phyloP scores from a whole-genome alignment of 1,139 yeast genomes.

The Kodamaea derodonti region DNA sequence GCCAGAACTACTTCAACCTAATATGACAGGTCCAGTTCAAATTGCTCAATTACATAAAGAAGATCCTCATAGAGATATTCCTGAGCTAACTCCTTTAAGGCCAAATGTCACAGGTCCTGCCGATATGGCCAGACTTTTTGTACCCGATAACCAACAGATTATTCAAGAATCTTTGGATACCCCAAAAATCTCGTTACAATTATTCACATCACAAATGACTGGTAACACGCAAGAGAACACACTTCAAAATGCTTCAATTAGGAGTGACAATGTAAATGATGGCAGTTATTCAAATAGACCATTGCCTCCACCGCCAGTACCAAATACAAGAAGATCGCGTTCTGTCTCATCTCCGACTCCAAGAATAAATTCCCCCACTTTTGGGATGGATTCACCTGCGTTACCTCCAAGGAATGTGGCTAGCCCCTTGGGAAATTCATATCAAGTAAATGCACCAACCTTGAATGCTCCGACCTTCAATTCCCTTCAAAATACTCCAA shows the following conservation, averaged over 20 bases:
- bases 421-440: neutral
- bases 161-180: conserved; percentile 3
- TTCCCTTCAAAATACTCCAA: too few species aligned
- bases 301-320: conserved; percentile 40
- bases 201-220: conserved; percentile 46
- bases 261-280: conserved; percentile 1
- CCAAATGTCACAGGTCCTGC: conserved; percentile 40
- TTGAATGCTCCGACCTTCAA: neutral
- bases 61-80: conserved; percentile 28
- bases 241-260: conserved; percentile 20
- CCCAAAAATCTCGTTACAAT: conserved; percentile 33
- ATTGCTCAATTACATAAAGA: conserved; percentile 23
- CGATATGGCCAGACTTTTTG: conserved; percentile 33
- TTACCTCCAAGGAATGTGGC: conserved; percentile 1
- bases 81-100: conserved; percentile 23
- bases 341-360: conserved; percentile 46
- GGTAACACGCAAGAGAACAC: conserved; percentile 41
- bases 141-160: conserved; percentile 13
- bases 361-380: conserved; percentile 14
- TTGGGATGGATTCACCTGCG: conserved; percentile 9
- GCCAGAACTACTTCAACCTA: conserved; percentile 36
- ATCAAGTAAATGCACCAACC: neutral
- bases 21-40: conserved; percentile 55
- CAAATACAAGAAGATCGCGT: conserved; percentile 33
- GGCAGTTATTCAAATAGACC: conserved; percentile 14